Evolutionary conservation across 768 basidiomycete genomes (phyloP), one percentile per base, ranked within the genome.

Genomic region (Gyrodon lividus): DNA sequence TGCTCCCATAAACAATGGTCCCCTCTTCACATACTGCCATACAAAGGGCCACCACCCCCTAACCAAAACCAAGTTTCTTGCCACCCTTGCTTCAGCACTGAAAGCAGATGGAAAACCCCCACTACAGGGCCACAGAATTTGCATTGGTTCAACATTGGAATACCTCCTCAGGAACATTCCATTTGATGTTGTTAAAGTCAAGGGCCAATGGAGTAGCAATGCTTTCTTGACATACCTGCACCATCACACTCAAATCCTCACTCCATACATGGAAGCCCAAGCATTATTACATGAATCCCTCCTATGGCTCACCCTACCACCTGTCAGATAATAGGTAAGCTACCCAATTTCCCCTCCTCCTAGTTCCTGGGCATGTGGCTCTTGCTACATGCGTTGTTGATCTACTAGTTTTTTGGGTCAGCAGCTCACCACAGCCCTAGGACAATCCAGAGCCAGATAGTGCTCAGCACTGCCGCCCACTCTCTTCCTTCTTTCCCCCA

Each of bases 101-200:
- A 10, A 26, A 4, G 49, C 45, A 1, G 57, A 60, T 0, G 57
- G 54, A 0, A 9, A 58, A 2, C 46, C 53, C 2, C 51, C 55
- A 2, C 17, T 66, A 26, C 52, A 62, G 4, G 56, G 64, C 5
- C 67, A 71, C 52, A 50, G 65, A 20, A 56, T 67, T 6, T 57
- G 63, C 50, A 67, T 70, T 9, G 64, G 70, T 1, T 46, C 63
- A 4, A 73, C 70, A 0, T 57, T 76, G 0, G 67, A 71, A 46
- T 74, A 74, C 50, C 64, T 75, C 0, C 63, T 76, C 5, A 55
- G 62, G 6, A 70, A 69, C n/a, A n/a, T n/a, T n/a, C n/a, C n/a
- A n/a, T n/a, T n/a, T n/a, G n/a, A n/a, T n/a, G n/a, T n/a, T n/a
- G n/a, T n/a, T n/a, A n/a, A n/a, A n/a, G n/a, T n/a, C n/a, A n/a